These are phyloP conservation scores for Balansia obtecta DNA, from an alignment of 2,329 filamentous ascomycete genomes.

Conservation along the genomic window DNA sequence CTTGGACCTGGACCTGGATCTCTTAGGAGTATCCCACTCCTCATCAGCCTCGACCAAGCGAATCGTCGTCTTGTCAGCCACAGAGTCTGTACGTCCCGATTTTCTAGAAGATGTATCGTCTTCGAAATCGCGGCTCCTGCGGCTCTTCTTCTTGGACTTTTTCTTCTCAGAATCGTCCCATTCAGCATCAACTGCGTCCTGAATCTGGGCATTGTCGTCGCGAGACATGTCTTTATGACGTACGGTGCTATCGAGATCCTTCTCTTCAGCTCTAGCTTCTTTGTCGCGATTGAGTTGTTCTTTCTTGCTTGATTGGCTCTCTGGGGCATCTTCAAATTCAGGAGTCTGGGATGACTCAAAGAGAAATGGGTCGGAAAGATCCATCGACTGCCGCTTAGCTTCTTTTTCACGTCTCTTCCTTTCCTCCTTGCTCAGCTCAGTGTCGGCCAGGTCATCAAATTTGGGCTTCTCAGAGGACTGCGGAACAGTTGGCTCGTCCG, in stretches of 20 bases:
- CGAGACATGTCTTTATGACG: slow-evolving; percentile 13
- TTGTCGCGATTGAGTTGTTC: slow-evolving; percentile 31
- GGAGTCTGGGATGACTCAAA: slow-evolving; percentile 5
- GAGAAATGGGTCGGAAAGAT: slow-evolving; percentile 4
- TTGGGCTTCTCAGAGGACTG: slow-evolving; percentile 3
- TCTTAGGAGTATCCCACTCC: slow-evolving; percentile 23
- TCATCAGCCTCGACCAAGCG: slow-evolving; percentile 15
- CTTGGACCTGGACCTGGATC: slow-evolving; percentile 17
- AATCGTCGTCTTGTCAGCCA: slow-evolving; percentile 14
- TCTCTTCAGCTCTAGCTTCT: slow-evolving; percentile 13
- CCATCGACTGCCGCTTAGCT: slow-evolving; percentile 5
- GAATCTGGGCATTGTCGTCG: slow-evolving; percentile 10
- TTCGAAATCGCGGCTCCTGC: slow-evolving; percentile 16
- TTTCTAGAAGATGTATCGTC: slow-evolving; percentile 14
- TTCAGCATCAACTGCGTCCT: slow-evolving; percentile 11
- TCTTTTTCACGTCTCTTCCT: slow-evolving; percentile 35
- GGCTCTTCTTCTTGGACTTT: slow-evolving; percentile 19
- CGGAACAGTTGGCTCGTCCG: slow-evolving; percentile 2
- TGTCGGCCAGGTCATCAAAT: slow-evolving; percentile 13
- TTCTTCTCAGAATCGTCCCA: slow-evolving; percentile 15
- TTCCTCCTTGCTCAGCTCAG: slow-evolving; percentile 34
- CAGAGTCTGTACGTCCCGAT: slow-evolving; percentile 18
- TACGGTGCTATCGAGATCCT: slow-evolving; percentile 11
- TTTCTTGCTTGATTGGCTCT: slow-evolving; percentile 19
- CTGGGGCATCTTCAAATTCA: slow-evolving; percentile 13